A percentile compares a stretch with the other conserved stretches of the same genome.
Evolutionary conservation across 495 filamentous ascomycete species (phyloP).

Genomic region (Melanomma pulvis-pyrius): DNA sequence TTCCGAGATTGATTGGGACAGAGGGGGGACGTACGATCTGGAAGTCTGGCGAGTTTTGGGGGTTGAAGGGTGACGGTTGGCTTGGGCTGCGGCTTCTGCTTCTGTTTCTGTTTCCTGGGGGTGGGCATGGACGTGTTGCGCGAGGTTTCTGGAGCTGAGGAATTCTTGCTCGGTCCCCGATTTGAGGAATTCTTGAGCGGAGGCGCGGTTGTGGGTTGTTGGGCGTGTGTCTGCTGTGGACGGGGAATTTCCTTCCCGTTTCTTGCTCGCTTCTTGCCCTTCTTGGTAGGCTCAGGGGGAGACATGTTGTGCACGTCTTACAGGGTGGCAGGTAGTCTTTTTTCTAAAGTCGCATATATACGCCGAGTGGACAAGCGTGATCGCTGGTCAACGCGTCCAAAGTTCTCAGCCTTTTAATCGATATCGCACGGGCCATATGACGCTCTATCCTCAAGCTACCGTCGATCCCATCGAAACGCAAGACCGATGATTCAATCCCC

Average conservation of each 20-base stretch:
- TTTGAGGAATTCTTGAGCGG: neutral
- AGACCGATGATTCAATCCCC: neutral
- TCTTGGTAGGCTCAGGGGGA: neutral
- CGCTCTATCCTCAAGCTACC: neutral
- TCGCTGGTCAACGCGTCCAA: neutral
- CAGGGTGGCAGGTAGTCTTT: neutral
- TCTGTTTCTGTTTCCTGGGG: conserved; percentile 12
- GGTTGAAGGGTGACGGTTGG: neutral
- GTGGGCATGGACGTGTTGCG: neutral
- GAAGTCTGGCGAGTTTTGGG: conserved; percentile 52
- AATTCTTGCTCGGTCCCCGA: too few relatives aligned
- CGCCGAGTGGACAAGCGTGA: too few relatives aligned
- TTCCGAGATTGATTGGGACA: neutral
- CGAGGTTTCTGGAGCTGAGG: too few relatives aligned
- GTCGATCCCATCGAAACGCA: neutral
- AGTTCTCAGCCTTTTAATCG: neutral
- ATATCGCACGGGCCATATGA: neutral
- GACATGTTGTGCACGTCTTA: neutral
- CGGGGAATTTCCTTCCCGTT: conserved; percentile 8
- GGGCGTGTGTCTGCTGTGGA: neutral
- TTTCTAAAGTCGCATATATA: neutral
- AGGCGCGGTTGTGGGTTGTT: neutral
- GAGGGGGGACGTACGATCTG: conserved; percentile 47
- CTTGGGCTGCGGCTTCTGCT: neutral
- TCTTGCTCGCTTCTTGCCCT: conserved; percentile 2